Evolutionary conservation across 1,284 basidiomycete genomes (phyloP).

Genomic region (Cystobasidiaceae sp.): DNA sequence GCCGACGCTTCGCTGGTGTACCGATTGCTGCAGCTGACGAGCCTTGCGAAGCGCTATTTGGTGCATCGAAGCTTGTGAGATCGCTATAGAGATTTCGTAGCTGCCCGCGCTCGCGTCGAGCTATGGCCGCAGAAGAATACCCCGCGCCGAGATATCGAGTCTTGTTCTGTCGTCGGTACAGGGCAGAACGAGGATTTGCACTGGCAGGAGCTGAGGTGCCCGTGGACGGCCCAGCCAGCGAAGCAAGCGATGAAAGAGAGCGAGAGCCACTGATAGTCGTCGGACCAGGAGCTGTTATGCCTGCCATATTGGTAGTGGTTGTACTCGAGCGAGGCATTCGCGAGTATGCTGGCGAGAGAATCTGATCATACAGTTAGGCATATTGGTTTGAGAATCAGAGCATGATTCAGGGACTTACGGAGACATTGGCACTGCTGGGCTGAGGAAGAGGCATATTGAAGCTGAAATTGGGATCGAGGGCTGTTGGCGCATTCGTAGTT

Average conservation of each 20-base stretch:
- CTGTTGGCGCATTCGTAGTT: conserved; percentile 5
- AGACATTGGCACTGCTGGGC: not conserved
- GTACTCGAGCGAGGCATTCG: conserved; percentile 3
- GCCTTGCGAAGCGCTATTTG: not conserved
- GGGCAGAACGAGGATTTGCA: conserved; percentile 22
- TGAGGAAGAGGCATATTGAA: conserved; percentile 6
- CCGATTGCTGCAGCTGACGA: not conserved
- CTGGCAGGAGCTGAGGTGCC: not conserved
- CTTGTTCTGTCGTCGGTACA: conserved; percentile 5
- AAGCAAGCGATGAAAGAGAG: conserved; percentile 3
- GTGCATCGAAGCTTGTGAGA: conserved; percentile 1
- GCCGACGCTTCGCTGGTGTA: conserved; percentile 20
- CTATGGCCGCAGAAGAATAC: conserved; percentile 21
- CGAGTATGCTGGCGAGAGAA: conserved; percentile 15
- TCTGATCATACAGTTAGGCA: conserved; percentile 4
- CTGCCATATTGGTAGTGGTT: not conserved
- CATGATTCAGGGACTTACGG: not conserved
- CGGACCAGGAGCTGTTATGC: not conserved
- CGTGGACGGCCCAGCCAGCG: not conserved
- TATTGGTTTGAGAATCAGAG: not conserved
- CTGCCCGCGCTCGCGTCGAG: conserved; percentile 18
- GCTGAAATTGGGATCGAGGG: conserved; percentile 25
- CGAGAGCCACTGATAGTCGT: conserved; percentile 20
- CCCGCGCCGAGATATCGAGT: conserved; percentile 21
- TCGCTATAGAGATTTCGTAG: conserved; percentile 10